Conservation (phyloP, 2,329 filamentous ascomycete genomes). For the Dactylellina sp. region DNA sequence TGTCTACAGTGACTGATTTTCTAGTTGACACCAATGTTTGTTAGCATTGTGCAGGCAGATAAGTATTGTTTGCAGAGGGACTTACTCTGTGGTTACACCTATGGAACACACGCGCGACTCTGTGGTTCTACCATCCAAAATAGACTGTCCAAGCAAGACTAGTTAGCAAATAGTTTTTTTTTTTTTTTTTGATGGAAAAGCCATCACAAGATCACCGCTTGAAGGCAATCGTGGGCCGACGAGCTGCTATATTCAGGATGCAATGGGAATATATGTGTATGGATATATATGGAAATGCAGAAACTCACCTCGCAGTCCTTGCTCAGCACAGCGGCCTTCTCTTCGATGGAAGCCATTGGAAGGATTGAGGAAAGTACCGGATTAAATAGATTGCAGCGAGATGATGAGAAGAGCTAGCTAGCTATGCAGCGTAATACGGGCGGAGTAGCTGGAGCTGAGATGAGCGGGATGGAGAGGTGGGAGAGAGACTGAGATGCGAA, state of each 20-base stretch:
- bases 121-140: conserved; percentile 52
- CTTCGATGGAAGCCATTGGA: conserved; percentile 51
- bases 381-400: conserved; percentile 10
- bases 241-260: neutral
- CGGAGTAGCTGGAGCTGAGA: conserved; percentile 19
- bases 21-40: conserved; percentile 2
- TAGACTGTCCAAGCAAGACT: conserved; percentile 21
- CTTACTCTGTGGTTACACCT: conserved; percentile 56
- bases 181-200: neutral
- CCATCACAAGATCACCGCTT: neutral
- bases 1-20: conserved; percentile 54
- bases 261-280: neutral
- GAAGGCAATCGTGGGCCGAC: neutral
- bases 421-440: conserved; percentile 7
- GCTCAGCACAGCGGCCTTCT: conserved; percentile 49
- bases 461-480: conserved; percentile 1
- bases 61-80: neutral
- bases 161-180: conserved; percentile 15
- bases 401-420: neutral
- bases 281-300: too few species aligned
- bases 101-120: conserved; percentile 54
- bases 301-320: conserved; percentile 53
- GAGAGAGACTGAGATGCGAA: conserved; percentile 38
- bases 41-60: conserved; percentile 13
- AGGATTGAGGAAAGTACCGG: neutral